A percentile compares a stretch with the other conserved stretches of the same genome.
Evolutionary conservation across 2,329 filamentous ascomycete genomes (phyloP).

Genomic region (Hypoxylon sp.): DNA sequence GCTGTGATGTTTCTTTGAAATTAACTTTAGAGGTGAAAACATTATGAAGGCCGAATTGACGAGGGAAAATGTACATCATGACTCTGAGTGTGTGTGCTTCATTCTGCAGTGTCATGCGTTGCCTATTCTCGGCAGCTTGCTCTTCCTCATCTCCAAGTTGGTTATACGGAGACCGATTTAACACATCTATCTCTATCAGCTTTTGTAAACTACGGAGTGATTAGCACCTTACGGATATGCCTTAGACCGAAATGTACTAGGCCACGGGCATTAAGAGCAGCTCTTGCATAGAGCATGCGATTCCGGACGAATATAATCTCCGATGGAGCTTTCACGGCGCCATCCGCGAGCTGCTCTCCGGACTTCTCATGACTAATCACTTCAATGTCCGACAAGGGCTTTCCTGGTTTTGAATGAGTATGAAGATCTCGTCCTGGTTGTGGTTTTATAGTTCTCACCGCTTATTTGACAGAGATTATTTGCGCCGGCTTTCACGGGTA

Average conservation of each 20-base stretch:
- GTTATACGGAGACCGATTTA: constrained; percentile 76
- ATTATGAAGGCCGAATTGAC: constrained; percentile 91
- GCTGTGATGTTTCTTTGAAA: constrained; percentile 75
- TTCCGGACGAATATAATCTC: constrained; percentile 83
- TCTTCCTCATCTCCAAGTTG: constrained; percentile 28
- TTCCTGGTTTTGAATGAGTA: constrained; percentile 56
- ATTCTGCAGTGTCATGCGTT: constrained; percentile 53
- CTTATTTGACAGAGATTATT: constrained; percentile 84
- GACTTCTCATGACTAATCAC: constrained; percentile 39
- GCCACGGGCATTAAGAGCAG: constrained; percentile 77
- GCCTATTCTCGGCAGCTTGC: constrained; percentile 10
- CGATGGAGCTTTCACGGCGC: constrained; percentile 59
- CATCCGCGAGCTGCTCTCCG: constrained; percentile 13
- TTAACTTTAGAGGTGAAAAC: constrained; percentile 84
- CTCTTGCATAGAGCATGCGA: constrained; percentile 87
- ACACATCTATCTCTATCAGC: constrained; percentile 73
- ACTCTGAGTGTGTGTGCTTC: constrained; percentile 74
- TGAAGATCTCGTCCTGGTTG: not conserved
- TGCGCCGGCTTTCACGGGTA: constrained; percentile 69
- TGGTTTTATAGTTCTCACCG: constrained; percentile 67
- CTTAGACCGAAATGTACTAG: constrained; percentile 80
- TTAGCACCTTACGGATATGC: constrained; percentile 79
- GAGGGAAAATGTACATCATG: constrained; percentile 94
- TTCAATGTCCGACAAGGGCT: constrained; percentile 66
- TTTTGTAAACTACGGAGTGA: not conserved